These are phyloP conservation scores for Candida pseudoviswanathii DNA, from an alignment of 1,139 yeast species.

Conservation along the genomic window DNA sequence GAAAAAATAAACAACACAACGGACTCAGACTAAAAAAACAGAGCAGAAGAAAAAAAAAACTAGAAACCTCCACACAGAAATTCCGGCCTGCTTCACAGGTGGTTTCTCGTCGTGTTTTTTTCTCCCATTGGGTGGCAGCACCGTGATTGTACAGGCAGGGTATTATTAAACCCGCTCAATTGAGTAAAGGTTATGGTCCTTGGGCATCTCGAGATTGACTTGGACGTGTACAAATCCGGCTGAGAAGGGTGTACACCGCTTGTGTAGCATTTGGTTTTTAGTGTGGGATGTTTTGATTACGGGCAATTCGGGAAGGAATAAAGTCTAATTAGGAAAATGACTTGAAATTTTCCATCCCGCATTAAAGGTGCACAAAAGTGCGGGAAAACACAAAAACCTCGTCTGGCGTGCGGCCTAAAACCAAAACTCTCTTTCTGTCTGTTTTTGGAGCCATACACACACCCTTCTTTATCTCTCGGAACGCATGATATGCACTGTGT, in stretches of 20 bases:
- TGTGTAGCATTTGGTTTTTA: neutral
- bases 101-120: neutral
- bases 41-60: no score
- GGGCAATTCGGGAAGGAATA: conserved; percentile 2
- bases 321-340: conserved; percentile 1
- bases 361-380: neutral
- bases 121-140: neutral
- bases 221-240: neutral
- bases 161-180: neutral
- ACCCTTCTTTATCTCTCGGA: no score
- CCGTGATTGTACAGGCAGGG: neutral
- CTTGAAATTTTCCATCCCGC: conserved; percentile 1
- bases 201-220: neutral
- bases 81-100: neutral
- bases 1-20: neutral
- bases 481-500: no score
- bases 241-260: neutral
- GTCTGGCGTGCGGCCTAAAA: neutral
- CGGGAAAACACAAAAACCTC: neutral
- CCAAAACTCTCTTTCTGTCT: no score
- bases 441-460: neutral
- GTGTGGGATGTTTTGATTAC: neutral
- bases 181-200: conserved; percentile 3
- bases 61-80: no score
- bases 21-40: no score